A percentile compares a stretch with the other conserved stretches of the same genome.
Conservation (phyloP, 2,329 filamentous ascomycete genomes). For the Samsoniella hepiali region DNA sequence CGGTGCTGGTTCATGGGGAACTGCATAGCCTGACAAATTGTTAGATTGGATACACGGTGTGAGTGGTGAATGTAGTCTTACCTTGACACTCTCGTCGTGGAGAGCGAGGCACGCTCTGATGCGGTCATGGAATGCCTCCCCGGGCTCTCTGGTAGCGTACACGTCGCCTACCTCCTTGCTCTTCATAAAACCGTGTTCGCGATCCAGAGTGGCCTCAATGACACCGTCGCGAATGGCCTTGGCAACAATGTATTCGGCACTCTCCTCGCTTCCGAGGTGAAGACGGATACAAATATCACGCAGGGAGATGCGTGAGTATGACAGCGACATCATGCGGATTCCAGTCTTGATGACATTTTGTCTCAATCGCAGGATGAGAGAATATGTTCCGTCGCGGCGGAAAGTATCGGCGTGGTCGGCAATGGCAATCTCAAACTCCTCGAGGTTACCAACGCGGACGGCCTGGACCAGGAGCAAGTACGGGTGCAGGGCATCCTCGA, state of each 20-base stretch:
- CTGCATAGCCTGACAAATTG: constrained; percentile 72
- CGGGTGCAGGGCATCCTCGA: constrained; percentile 84
- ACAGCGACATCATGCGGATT: constrained; percentile 98
- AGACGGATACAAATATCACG: constrained; percentile 96
- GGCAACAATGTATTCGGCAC: constrained; percentile 97
- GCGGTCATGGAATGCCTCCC: constrained; percentile 95
- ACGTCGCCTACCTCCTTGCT: constrained; percentile 95
- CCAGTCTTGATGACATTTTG: constrained; percentile 99
- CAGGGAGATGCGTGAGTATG: constrained; percentile 94
- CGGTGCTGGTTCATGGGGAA: constrained; percentile 99
- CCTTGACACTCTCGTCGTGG: constrained; percentile 98
- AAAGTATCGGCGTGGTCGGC: constrained; percentile 79
- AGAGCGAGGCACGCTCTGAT: constrained; percentile 87
- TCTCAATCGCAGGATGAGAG: constrained; percentile 85
- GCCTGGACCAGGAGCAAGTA: constrained; percentile 94
- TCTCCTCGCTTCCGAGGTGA: constrained; percentile 92
- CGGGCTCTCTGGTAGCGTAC: constrained; percentile 91
- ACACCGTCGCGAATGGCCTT: constrained; percentile 98
- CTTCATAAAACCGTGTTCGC: constrained; percentile 97
- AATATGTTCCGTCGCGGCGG: constrained; percentile 92
- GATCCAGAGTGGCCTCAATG: constrained; percentile 90
- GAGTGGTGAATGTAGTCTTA: constrained; percentile 38
- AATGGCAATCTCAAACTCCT: constrained; percentile 87
- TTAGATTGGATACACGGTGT: constrained; percentile 23
- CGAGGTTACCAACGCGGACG: constrained; percentile 92